Conservation (phyloP, 2,329 filamentous ascomycete genomes). For the Chrysoporthe deuterocubensis region DNA sequence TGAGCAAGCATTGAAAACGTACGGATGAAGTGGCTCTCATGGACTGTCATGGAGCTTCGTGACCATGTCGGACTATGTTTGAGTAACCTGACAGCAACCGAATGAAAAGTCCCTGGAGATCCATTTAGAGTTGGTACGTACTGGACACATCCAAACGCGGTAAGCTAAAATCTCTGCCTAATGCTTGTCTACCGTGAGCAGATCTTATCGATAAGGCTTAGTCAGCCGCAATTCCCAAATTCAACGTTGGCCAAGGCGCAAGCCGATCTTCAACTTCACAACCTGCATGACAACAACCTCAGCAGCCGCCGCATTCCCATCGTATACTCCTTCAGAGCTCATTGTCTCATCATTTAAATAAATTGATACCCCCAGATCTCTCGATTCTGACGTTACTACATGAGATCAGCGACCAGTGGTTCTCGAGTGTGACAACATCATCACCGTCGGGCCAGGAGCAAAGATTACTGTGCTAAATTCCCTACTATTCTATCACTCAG, state of each 20-base stretch:
- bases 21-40: too few relatives aligned
- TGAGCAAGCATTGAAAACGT: background rate
- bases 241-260: conserved; percentile 4
- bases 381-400: background rate
- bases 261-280: background rate
- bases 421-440: background rate
- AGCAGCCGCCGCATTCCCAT: background rate
- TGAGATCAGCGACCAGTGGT: background rate
- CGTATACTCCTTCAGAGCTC: background rate
- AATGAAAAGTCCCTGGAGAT: too few relatives aligned
- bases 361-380: background rate
- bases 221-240: conserved; percentile 2
- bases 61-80: too few relatives aligned
- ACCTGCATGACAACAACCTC: background rate
- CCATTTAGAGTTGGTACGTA: too few relatives aligned
- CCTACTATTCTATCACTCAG: background rate
- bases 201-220: conserved; percentile 16
- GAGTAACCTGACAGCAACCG: too few relatives aligned
- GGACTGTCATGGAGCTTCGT: too few relatives aligned
- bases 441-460: background rate
- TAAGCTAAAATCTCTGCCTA: background rate
- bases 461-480: background rate
- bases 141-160: background rate
- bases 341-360: background rate
- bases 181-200: background rate